phyloP scores from a whole-genome alignment of 2,329 filamentous ascomycete species.

The Fusarium sp. region DNA sequence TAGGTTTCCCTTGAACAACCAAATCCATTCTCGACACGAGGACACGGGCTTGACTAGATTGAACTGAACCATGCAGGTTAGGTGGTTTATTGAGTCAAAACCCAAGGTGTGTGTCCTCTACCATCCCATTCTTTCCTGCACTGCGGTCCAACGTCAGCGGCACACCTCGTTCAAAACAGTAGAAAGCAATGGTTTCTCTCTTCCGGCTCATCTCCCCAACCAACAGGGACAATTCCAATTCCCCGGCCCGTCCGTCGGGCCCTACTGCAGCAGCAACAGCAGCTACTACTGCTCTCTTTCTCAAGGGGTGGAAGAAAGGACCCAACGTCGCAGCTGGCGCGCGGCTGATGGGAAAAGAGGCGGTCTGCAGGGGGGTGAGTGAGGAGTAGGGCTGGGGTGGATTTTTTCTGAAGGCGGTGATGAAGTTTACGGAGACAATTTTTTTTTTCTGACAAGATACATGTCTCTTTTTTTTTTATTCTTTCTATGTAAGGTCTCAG shows the following conservation, averaged over 20 bases:
- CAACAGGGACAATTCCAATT: constrained; percentile 35
- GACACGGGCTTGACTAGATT: not conserved
- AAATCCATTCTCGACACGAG: not conserved
- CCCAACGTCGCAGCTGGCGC: not conserved
- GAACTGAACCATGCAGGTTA: not conserved
- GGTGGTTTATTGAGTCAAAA: not conserved
- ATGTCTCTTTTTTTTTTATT: not conserved
- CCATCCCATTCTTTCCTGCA: constrained; percentile 4
- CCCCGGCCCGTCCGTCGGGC: constrained; percentile 23
- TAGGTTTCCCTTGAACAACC: not conserved
- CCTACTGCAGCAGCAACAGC: constrained; percentile 23
- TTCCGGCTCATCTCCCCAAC: constrained; percentile 4
- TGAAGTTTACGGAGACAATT: not conserved
- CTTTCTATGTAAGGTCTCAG: not conserved
- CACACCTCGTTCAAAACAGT: not conserved
- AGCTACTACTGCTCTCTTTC: too few species aligned
- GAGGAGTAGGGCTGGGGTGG: not conserved
- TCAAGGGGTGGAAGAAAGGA: not conserved
- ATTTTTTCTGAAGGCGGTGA: not conserved
- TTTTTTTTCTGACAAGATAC: not conserved
- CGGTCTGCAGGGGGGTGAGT: not conserved
- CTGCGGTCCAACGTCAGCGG: constrained; percentile 31
- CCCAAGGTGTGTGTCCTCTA: constrained; percentile 2
- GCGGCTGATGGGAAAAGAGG: not conserved
- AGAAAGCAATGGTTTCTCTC: not conserved